These are phyloP conservation scores for Polysphondylium violaceum DNA, from an alignment of 78 protist genomes.

Conservation along the genomic window DNA sequence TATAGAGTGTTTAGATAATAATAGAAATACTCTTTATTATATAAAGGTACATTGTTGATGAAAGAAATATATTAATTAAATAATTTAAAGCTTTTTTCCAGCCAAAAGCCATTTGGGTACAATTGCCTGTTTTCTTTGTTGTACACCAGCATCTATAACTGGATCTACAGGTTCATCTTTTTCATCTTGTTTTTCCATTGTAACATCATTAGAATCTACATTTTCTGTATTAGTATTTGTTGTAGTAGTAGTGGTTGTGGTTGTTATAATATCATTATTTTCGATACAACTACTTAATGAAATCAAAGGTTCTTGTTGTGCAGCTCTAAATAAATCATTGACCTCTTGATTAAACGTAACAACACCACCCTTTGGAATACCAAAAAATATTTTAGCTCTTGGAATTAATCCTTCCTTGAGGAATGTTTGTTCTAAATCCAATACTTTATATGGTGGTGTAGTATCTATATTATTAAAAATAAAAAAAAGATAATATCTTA, in stretches of 20 bases:
- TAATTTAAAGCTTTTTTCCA: too few relatives aligned
- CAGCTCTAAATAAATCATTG: slow-evolving; percentile 4
- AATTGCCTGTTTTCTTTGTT: neutral
- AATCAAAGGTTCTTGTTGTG: neutral
- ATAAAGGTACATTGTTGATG: too few relatives aligned
- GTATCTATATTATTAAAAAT: slow-evolving; percentile 15
- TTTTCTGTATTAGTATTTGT: neutral
- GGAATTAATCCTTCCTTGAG: slow-evolving; percentile 30
- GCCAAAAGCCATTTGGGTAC: slow-evolving; percentile 50
- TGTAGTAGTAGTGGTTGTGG: slow-evolving; percentile 12
- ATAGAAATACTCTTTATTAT: too few relatives aligned
- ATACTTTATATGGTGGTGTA: slow-evolving; percentile 56
- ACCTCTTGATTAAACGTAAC: slow-evolving; percentile 10
- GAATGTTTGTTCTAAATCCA: slow-evolving; percentile 10
- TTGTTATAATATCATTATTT: neutral
- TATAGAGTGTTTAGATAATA: too few relatives aligned
- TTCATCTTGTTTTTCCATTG: neutral
- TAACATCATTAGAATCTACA: neutral
- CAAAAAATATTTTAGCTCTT: slow-evolving; percentile 47
- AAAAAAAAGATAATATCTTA: neutral
- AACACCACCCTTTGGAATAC: neutral
- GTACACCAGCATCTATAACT: neutral
- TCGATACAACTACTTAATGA: too few relatives aligned
- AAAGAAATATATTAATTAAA: too few relatives aligned
- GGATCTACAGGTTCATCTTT: neutral